Evolutionary conservation across 2,329 filamentous ascomycete species (phyloP).

Genomic region (Fusarium camptoceras): DNA sequence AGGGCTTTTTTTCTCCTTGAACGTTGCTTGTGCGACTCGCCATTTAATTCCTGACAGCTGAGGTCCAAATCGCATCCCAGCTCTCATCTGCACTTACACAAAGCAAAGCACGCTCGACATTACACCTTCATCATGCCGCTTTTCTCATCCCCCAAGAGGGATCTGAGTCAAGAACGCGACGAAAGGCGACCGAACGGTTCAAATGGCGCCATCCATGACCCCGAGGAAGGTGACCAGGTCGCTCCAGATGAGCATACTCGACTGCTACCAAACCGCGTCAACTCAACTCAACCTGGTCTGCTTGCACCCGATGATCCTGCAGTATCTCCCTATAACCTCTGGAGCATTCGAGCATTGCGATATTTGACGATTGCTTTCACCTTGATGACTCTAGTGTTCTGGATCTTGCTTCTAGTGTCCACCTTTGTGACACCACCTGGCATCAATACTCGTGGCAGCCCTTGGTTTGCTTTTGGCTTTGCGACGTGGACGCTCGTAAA

Average conservation of each 20-base stretch:
- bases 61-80: neutral
- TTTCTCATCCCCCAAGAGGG: conserved; percentile 46
- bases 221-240: conserved; percentile 45
- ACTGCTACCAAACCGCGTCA: conserved; percentile 75
- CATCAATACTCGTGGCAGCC: conserved; percentile 88
- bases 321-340: conserved; percentile 94
- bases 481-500: conserved; percentile 82
- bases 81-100: neutral
- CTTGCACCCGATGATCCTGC: conserved; percentile 59
- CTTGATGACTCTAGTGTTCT: conserved; percentile 86
- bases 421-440: conserved; percentile 91
- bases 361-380: conserved; percentile 83
- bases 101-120: neutral
- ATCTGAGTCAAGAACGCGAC: conserved; percentile 36
- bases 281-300: conserved; percentile 56
- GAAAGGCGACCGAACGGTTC: conserved; percentile 21
- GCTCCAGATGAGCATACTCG: conserved; percentile 68
- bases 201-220: conserved; percentile 14
- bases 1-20: neutral
- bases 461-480: conserved; percentile 90
- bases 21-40: conserved; percentile 9
- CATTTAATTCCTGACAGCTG: conserved; percentile 6
- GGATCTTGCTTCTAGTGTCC: conserved; percentile 88
- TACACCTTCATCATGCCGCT: conserved; percentile 48
- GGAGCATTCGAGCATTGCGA: conserved; percentile 85